Percentiles rank a stretch among this genome's conserved stretches.
These are phyloP conservation scores for Fusarium nisikadoi DNA, from an alignment of 2,329 filamentous ascomycete species.

Conservation along the genomic window DNA sequence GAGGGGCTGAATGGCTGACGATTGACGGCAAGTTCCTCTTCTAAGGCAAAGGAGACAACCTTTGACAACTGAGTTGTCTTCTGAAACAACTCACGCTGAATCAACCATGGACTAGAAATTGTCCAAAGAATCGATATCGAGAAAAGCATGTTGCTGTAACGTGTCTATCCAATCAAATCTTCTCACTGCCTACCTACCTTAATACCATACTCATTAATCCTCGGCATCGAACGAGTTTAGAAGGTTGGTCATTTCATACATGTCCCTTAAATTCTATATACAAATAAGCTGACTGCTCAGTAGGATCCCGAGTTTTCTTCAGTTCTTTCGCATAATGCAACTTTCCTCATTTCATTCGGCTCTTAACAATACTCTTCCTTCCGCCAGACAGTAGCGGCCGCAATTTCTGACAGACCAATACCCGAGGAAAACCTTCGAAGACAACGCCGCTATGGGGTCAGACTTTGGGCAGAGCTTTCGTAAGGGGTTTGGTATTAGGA, in stretches of 20 bases:
- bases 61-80: constrained; percentile 37
- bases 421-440: constrained; percentile 24
- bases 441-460: constrained; percentile 42
- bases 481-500: constrained; percentile 38
- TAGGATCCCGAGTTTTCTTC: constrained; percentile 4
- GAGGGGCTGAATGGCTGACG: constrained; percentile 46
- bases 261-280: background rate
- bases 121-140: constrained; percentile 16
- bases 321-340: constrained; percentile 40
- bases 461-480: constrained; percentile 37
- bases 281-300: constrained; percentile 27
- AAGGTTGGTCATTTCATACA: constrained; percentile 14
- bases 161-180: constrained; percentile 18
- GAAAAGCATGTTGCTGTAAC: constrained; percentile 14
- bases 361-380: constrained; percentile 38
- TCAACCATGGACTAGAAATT: constrained; percentile 32
- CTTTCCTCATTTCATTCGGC: constrained; percentile 39
- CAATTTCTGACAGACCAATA: constrained; percentile 30
- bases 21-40: constrained; percentile 38
- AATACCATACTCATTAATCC: constrained; percentile 15
- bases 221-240: constrained; percentile 13
- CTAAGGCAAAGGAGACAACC: constrained; percentile 27
- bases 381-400: constrained; percentile 27
- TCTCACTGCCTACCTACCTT: constrained; percentile 15
- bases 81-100: constrained; percentile 6